Evolutionary conservation across 202 grass and related monocot species (phyloP).

Genomic region (Elaeis oleifera): DNA sequence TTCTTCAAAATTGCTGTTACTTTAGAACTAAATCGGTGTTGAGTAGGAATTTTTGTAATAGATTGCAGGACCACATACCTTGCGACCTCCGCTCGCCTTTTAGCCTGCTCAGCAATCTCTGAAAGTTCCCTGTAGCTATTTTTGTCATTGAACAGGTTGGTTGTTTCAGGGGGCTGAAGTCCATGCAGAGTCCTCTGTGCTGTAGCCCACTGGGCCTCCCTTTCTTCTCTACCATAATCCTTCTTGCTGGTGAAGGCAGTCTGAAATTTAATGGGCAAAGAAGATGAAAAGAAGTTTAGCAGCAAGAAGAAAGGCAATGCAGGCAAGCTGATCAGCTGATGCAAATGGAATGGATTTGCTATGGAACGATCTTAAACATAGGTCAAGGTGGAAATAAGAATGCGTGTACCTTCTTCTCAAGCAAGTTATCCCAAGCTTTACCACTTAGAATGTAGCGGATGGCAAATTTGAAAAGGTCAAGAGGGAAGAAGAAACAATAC

Average conservation of each 20-base stretch:
- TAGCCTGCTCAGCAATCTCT: slow-evolving; percentile 48
- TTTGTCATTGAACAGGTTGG: slow-evolving; percentile 15
- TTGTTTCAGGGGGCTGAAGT: slow-evolving; percentile 16
- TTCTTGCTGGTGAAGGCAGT: slow-evolving; percentile 47
- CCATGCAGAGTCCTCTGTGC: slow-evolving; percentile 55
- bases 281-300: background rate
- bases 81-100: slow-evolving; percentile 45
- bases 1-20: too few relatives aligned
- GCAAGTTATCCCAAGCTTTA: slow-evolving; percentile 69
- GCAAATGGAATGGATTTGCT: too few relatives aligned
- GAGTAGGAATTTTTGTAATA: too few relatives aligned
- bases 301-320: background rate
- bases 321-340: background rate
- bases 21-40: too few relatives aligned
- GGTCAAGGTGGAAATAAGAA: background rate
- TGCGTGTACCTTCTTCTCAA: slow-evolving; percentile 64
- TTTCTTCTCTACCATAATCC: slow-evolving; percentile 38
- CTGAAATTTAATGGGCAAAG: slow-evolving; percentile 11
- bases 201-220: slow-evolving; percentile 48
- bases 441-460: slow-evolving; percentile 82
- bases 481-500: slow-evolving; percentile 51
- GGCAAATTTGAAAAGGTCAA: slow-evolving; percentile 84
- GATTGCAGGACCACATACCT: slow-evolving; percentile 17
- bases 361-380: background rate
- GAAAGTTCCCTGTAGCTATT: slow-evolving; percentile 32